Percentiles rank a stretch among this genome's conserved stretches.
Conservation (phyloP, 345 rosid genomes). For the Sisymbrium altissimum region DNA sequence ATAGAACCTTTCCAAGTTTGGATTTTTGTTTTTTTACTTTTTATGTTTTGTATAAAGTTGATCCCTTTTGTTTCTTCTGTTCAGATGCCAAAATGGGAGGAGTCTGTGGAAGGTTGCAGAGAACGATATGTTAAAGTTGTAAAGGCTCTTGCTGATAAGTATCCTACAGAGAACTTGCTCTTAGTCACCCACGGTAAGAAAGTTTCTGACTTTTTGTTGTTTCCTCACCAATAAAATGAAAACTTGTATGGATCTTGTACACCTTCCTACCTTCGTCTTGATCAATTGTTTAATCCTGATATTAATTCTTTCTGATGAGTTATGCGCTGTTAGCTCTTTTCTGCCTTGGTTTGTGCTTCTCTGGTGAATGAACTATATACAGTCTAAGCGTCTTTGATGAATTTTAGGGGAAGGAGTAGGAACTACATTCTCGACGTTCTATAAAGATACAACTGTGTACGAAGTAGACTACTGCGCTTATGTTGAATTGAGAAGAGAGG, state of each 20-base stretch:
- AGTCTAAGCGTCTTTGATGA: background rate
- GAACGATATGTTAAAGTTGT: conserved; percentile 54
- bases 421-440: conserved; percentile 55
- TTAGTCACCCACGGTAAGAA: conserved; percentile 79
- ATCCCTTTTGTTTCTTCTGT: conserved; percentile 6
- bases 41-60: conserved; percentile 3
- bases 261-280: background rate
- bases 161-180: conserved; percentile 75
- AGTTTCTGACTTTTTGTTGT: background rate
- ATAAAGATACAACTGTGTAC: conserved; percentile 44
- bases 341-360: background rate
- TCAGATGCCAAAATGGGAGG: conserved; percentile 82
- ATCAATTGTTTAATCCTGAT: background rate
- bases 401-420: conserved; percentile 88
- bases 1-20: background rate
- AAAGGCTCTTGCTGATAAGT: conserved; percentile 61
- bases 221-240: background rate
- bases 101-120: conserved; percentile 42
- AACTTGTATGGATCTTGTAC: background rate
- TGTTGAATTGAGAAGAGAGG: conserved; percentile 52
- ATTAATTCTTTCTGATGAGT: background rate
- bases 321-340: background rate
- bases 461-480: conserved; percentile 79
- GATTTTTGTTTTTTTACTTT: background rate
- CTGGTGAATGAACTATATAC: background rate